phyloP scores from a whole-genome alignment of 1,284 basidiomycete species.

The Apiotrichum sp. region DNA sequence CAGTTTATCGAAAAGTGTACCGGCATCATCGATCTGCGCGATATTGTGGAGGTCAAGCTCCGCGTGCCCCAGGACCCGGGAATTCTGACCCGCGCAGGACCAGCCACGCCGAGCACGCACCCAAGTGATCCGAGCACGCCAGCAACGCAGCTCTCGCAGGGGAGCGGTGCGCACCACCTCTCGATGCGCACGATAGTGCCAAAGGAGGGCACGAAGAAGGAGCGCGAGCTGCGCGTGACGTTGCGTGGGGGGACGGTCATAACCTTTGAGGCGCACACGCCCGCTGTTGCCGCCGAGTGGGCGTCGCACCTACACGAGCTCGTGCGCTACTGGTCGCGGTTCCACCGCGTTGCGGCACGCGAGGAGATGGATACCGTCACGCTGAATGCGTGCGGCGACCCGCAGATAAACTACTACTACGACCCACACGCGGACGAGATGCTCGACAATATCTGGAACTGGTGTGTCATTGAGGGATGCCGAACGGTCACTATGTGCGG shows the following conservation, averaged over 20 bases:
- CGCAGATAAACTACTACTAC: background rate
- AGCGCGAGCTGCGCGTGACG: conserved; percentile 29
- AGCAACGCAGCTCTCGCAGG: background rate
- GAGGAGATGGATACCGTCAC: conserved; percentile 37
- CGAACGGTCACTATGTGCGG: conserved; percentile 32
- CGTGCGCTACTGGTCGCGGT: conserved; percentile 35
- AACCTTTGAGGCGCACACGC: conserved; percentile 23
- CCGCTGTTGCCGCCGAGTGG: conserved; percentile 38
- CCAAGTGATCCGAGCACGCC: background rate
- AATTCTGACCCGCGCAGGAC: conserved; percentile 9
- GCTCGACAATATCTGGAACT: conserved; percentile 40
- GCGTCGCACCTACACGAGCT: conserved; percentile 27
- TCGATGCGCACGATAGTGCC: background rate
- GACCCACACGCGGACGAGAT: background rate
- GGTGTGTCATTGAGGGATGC: conserved; percentile 44
- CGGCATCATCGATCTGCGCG: conserved; percentile 40
- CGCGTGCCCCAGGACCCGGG: conserved; percentile 2
- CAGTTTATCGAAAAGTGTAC: conserved; percentile 28
- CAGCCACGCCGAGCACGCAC: conserved; percentile 42
- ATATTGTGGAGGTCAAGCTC: conserved; percentile 27
- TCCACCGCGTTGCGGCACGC: conserved; percentile 41
- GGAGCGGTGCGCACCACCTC: background rate
- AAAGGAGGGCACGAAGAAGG: conserved; percentile 6
- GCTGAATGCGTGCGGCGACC: background rate
- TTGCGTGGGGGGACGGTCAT: conserved; percentile 10